Conservation (phyloP, 2,329 filamentous ascomycete species). For the Clonostachys chloroleuca region DNA sequence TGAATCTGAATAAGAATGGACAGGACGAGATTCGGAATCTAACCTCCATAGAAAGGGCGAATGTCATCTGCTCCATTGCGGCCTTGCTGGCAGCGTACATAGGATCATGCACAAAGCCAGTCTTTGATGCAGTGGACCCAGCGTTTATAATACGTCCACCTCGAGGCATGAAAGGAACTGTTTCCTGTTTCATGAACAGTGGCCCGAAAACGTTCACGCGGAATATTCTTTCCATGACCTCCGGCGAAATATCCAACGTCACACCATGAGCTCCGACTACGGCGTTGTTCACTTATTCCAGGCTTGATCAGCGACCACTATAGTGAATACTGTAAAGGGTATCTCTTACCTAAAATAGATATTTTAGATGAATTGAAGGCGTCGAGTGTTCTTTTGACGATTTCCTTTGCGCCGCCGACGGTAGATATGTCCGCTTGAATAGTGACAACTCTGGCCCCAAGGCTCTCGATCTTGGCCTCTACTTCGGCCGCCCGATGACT, state of each 20-base stretch:
- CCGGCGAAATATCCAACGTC: conserved; percentile 8
- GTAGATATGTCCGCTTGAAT: conserved; percentile 25
- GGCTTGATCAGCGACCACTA: too few relatives aligned
- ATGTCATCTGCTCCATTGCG: conserved; percentile 25
- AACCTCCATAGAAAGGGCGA: conserved; percentile 24
- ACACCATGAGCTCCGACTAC: conserved; percentile 11
- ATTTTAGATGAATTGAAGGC: conserved; percentile 25
- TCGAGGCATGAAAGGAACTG: conserved; percentile 24
- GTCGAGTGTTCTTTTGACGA: conserved; percentile 26
- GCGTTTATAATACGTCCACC: conserved; percentile 19
- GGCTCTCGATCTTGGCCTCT: not conserved
- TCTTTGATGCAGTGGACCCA: conserved; percentile 9
- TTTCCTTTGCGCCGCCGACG: conserved; percentile 16
- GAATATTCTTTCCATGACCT: conserved; percentile 19
- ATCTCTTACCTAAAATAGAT: conserved; percentile 30
- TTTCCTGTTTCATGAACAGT: conserved; percentile 25
- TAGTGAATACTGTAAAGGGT: too few relatives aligned
- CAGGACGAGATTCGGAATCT: not conserved
- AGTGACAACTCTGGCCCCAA: conserved; percentile 19
- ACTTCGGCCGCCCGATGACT: conserved; percentile 20
- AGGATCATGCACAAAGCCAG: conserved; percentile 6
- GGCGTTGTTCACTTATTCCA: conserved; percentile 29
- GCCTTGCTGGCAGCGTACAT: conserved; percentile 19
- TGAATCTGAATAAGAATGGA: not conserved
- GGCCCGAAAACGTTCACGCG: conserved; percentile 24